Conservation (phyloP, 495 filamentous ascomycete species). For the Aspergillus panamensis region DNA sequence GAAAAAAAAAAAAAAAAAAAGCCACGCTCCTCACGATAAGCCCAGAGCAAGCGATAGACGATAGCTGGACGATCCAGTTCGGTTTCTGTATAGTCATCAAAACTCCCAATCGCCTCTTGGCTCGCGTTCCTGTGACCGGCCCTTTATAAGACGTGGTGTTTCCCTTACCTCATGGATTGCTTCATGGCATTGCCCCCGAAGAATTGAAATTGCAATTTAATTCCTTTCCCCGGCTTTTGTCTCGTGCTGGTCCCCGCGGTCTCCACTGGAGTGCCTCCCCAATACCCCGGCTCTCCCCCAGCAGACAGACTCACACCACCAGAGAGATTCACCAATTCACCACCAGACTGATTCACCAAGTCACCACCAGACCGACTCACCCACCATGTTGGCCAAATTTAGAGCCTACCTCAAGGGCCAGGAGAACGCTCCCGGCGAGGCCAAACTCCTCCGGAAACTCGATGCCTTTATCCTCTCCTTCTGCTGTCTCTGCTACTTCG, state of each 20-base stretch:
- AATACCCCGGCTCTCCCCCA: background rate
- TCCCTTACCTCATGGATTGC: too few relatives aligned
- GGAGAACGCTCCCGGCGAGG: slow-evolving; percentile 12
- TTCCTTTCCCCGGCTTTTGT: background rate
- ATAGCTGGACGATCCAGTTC: too few relatives aligned
- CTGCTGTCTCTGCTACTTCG: slow-evolving; percentile 59
- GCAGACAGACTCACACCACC: too few relatives aligned
- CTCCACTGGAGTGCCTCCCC: background rate
- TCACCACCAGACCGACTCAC: background rate
- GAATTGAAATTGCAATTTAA: too few relatives aligned
- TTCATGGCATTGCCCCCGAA: too few relatives aligned
- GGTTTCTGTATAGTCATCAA: too few relatives aligned
- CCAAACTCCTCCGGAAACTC: slow-evolving; percentile 27
- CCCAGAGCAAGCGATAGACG: too few relatives aligned
- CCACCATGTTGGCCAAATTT: slow-evolving; percentile 5
- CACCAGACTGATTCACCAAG: background rate
- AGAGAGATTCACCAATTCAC: too few relatives aligned
- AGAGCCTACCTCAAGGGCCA: slow-evolving; percentile 11
- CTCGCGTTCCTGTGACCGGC: background rate
- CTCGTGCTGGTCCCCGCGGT: background rate
- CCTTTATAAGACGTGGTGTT: too few relatives aligned
- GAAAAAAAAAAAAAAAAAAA: too few relatives aligned
- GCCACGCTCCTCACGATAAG: too few relatives aligned
- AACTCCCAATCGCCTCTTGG: background rate
- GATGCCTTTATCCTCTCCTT: slow-evolving; percentile 65